Evolutionary conservation across 768 basidiomycete genomes (phyloP), one percentile per base, ranked within the genome.

Genomic region (Paxillus rubicundulus): DNA sequence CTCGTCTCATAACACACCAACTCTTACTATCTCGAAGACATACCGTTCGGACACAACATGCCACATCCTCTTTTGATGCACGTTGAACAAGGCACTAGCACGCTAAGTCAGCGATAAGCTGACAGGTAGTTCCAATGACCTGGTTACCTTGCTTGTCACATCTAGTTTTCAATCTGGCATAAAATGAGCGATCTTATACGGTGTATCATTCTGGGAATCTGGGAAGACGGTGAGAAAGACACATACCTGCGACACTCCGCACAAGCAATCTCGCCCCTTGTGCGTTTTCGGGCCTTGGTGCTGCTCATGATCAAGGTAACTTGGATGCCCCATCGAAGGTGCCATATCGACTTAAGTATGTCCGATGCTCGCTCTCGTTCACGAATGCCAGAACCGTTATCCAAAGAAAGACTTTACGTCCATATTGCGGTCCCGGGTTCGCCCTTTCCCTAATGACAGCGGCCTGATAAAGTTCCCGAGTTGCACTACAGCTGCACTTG

Each of bases 61-160:
- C 49, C 67, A 58, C 80, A 81, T 9, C 80, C 79, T 58, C 79
- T 72, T 58, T 77, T 79, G 14, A 79, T 69, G 52, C 79, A 81
- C 33, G 81, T 78, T 14, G 77, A 60, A 34, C 65, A 68, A 3
- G 63, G 65, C 4, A 63, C 63, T 69, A 45, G 13, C 45, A 27
- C 20, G 33, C 45, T 27, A 30, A 49, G 51, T 53, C 17, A 44
- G 44, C 16, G 46, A 51, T 42, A 30, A 53, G 18, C 34, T 40
- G 14, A 39, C 44, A 36, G 33, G 34, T 42, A 52, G 21, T 32
- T 18, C 37, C 37, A 9, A 18, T 38, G 37, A 5, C n/a, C 3
- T 27, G 24, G 28, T 28, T 53, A 62, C 50, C 57, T 64, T 52
- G 59, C 20, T 56, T 64, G 53, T 68, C 57, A 47, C 65, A 68